Evolutionary conservation across 2,329 filamentous ascomycete species (phyloP), one percentile per base, ranked within the genome.

Genomic region (Colletotrichum musicola): DNA sequence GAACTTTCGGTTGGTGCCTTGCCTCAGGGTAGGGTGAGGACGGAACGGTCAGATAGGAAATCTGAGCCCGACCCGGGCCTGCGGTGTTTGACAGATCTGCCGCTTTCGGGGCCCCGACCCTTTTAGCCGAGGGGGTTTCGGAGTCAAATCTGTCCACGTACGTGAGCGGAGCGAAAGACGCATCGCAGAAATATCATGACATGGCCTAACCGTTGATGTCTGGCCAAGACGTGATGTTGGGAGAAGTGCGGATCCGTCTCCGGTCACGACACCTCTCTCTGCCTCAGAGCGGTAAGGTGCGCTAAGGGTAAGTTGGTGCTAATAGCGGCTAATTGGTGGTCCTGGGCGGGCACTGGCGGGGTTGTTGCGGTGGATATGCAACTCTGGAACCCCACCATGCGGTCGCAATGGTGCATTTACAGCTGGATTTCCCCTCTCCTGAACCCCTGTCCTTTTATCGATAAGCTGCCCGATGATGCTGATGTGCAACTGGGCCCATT

Each of bases 391-490:
- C 55, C 62, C 54, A 53, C 53, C 14, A 54, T 64, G 13, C 3
- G 40, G 49, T 49, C 30, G 49, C 40, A 50, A 57, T 25, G 55
- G 65, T 61, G 49, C 55, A 42, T 38, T 65, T 20, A 49, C 22
- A 60, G 56, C 40, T 60, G 55, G 59, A 64, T 59, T 55, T 68
- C 65, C 64, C 60, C 60, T 66, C 57, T 20, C 50, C 18, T 40
- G 40, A n/a, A 12, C 63, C 64, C 47, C 55, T 25, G 49, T 51
- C 18, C 10, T 54, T 54, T 60, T 69, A 69, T 69, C 66, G 66
- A 69, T 69, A 69, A 69, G 62, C 51, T n/a, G 62, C 22, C n/a
- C 49, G 47, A 59, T 55, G 62, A 69, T 61, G 62, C 50, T 27
- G 40, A 61, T 54, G 44, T 50, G 56, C 38, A 30, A 65, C 55